Base-by-base conservation (phyloP, 2,329 filamentous ascomycete species). In the Ramichloridium luteum region DNA sequence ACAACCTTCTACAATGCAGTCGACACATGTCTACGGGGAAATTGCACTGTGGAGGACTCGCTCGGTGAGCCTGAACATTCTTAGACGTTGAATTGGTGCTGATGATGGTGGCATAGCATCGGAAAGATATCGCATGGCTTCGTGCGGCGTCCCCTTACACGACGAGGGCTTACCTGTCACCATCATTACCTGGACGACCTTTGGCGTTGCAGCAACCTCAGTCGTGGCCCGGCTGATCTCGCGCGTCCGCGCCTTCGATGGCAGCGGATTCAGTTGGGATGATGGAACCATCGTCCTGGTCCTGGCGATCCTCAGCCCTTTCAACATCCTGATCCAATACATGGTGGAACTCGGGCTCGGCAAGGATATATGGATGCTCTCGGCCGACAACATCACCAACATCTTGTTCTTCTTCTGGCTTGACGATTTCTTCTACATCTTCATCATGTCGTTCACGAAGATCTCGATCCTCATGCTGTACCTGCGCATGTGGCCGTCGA, bases 401-500 rank as follows among this genome's bases (percentile, higher is more conserved):
- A 32, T 41, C 12, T 25, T 44, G 22, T 36, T 38, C 27, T 31
- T 27, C 18, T 41, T 44, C 30, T 44, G 32, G 27, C 30, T 44
- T 13, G 36, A 29, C 9, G 41, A 44, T 17, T 41, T 34, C 27
- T 30, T 33, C 3, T 44, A 44, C 28, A 29, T 35, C 4, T 25
- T 39, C 20, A 25, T 39, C 16, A 30, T 41, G 13, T 31, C 32
- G n/a, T 23, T 32, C n/a, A 37, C 28, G 17, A 44, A 44, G 23
- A 34, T 41, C 11, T 39, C 41, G 2, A 37, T 43, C 11, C 30
- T 43, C 3, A 31, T 41, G 3, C 35, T 43, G 2, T 44, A 44
- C 13, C 34, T 44, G 9, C 38, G 41, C 13, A 44, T 44, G 35
- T 44, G 39, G 39, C 13, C n/a, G n/a, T n/a, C n/a, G n/a, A n/a